A percentile compares a stretch with the other conserved stretches of the same genome.
phyloP scores from a whole-genome alignment of 2,329 filamentous ascomycete genomes.

The Colletotrichum sp. region DNA sequence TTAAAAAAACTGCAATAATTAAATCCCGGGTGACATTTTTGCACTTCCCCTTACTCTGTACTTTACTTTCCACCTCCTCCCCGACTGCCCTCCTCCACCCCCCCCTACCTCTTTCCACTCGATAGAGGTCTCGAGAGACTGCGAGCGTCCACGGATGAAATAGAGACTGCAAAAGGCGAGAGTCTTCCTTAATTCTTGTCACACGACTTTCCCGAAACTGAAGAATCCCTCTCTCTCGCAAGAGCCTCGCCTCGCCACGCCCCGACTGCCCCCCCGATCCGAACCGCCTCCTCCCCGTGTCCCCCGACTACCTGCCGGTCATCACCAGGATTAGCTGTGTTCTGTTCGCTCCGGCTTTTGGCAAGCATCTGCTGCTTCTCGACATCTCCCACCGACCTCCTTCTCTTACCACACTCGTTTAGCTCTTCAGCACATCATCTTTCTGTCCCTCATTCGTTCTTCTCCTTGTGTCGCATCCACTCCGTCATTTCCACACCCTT shows the following conservation, averaged over 20 bases:
- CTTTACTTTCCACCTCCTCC: conserved; percentile 5
- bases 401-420: conserved; percentile 22
- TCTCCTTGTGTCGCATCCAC: conserved; percentile 5
- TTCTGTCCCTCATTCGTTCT: conserved; percentile 1
- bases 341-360: conserved; percentile 2
- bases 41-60: conserved; percentile 21
- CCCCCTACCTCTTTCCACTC: not conserved
- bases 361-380: conserved; percentile 15
- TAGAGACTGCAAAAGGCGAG: conserved; percentile 1
- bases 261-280: not conserved
- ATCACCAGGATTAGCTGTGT: conserved; percentile 6
- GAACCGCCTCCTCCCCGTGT: not conserved
- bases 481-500: conserved; percentile 10
- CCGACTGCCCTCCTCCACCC: not conserved
- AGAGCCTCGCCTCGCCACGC: not conserved
- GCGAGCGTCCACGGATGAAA: conserved; percentile 12
- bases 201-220: not conserved
- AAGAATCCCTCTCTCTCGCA: not conserved
- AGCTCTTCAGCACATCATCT: conserved; percentile 13
- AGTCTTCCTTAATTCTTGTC: not conserved
- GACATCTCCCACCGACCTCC: conserved; percentile 13
- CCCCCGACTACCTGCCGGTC: not conserved
- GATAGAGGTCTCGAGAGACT: conserved; percentile 13
- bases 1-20: conserved; percentile 23
- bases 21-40: conserved; percentile 22